Percentiles rank a stretch among this genome's conserved stretches.
Evolutionary conservation across 176 grass and related monocot species (phyloP).

Genomic region (Musa itinerans): DNA sequence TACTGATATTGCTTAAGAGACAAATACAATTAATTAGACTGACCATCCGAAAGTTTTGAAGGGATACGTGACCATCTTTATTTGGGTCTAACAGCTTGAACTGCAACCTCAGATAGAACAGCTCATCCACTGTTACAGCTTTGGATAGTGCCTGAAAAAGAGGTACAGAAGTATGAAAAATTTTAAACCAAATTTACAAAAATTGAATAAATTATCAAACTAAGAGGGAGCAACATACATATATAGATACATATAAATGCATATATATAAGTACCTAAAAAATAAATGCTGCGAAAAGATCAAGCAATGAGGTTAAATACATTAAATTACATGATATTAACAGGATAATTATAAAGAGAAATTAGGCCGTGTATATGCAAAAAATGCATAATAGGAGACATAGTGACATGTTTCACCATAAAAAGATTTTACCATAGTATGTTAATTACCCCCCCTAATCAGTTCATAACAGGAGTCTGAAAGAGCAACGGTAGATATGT

Average conservation of each 20-base stretch:
- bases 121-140: conserved; percentile 14
- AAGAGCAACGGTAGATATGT: not conserved
- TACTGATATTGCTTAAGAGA: not conserved
- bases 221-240: not conserved
- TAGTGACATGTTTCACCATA: not conserved
- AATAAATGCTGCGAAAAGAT: not conserved
- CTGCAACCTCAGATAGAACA: conserved; percentile 15
- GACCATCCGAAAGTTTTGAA: conserved; percentile 22
- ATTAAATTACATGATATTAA: not conserved
- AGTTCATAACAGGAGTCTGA: not conserved
- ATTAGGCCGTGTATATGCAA: not conserved
- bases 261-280: not conserved
- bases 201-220: not conserved
- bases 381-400: not conserved
- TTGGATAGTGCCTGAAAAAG: conserved; percentile 18
- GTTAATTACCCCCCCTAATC: not conserved
- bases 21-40: not conserved
- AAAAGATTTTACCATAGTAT: not conserved
- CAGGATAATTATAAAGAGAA: not conserved
- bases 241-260: not conserved
- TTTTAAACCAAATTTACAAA: not conserved
- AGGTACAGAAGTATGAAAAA: not conserved
- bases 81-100: conserved; percentile 18
- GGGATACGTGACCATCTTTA: conserved; percentile 13
- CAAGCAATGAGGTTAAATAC: not conserved